These are phyloP conservation scores for Sugiyamaella novakii DNA, from an alignment of 1,139 yeast species.

Conservation along the genomic window DNA sequence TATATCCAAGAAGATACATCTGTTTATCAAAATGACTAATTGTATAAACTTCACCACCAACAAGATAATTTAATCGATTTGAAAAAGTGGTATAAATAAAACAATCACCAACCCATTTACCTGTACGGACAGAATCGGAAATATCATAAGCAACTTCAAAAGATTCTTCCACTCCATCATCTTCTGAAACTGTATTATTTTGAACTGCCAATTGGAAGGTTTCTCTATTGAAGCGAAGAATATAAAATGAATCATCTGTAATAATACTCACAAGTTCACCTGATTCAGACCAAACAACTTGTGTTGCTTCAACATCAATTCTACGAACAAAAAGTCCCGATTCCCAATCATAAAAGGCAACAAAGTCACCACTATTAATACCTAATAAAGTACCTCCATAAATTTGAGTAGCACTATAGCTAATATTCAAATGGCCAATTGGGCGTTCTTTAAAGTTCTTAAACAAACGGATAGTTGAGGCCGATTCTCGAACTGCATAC, in stretches of 20 bases:
- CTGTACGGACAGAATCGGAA: constrained; percentile 79
- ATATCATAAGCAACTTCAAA: constrained; percentile 80
- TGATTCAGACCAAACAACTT: constrained; percentile 89
- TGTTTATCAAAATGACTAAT: constrained; percentile 91
- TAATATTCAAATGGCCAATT: constrained; percentile 55
- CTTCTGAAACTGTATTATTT: constrained; percentile 57
- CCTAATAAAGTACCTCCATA: constrained; percentile 88
- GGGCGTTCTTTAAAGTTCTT: constrained; percentile 83
- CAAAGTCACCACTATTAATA: constrained; percentile 56
- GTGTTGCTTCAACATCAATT: constrained; percentile 68
- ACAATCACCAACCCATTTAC: constrained; percentile 97
- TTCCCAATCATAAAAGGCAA: constrained; percentile 85
- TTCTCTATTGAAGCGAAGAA: constrained; percentile 71
- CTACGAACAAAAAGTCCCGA: constrained; percentile 79
- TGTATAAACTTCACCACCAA: constrained; percentile 91
- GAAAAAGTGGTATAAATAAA: constrained; percentile 85
- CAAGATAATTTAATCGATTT: constrained; percentile 88
- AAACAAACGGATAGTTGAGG: constrained; percentile 66
- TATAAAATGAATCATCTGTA: constrained; percentile 77
- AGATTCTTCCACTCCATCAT: constrained; percentile 84
- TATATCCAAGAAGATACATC: constrained; percentile 84
- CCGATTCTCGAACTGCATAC: constrained; percentile 79
- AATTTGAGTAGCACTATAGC: constrained; percentile 76
- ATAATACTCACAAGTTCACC: constrained; percentile 85
- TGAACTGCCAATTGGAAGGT: constrained; percentile 65